These are phyloP conservation scores for Chlamydomonas sp. DNA, from an alignment of 139 green algal species.

Conservation along the genomic window DNA sequence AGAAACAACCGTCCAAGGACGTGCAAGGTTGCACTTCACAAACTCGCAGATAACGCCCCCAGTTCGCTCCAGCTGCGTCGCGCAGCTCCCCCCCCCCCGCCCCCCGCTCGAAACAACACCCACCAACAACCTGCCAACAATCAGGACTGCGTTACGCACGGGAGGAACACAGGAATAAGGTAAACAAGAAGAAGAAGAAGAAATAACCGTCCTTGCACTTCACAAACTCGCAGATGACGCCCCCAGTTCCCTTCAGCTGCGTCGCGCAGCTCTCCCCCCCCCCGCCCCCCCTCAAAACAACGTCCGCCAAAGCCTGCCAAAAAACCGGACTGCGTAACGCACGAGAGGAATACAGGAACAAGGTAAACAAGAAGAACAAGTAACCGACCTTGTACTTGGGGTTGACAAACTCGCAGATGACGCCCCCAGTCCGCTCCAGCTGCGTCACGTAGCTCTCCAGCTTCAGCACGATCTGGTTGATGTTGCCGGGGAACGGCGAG, in stretches of 20 bases:
- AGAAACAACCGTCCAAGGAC: too few species aligned
- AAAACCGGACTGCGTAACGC: too few species aligned
- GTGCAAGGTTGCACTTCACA: too few species aligned
- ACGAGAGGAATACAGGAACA: too few species aligned
- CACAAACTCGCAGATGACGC: slow-evolving; percentile 93
- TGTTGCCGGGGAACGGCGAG: slow-evolving; percentile 94
- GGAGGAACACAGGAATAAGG: too few species aligned
- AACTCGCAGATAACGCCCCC: slow-evolving; percentile 90
- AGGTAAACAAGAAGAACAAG: not conserved
- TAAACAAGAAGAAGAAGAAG: too few species aligned
- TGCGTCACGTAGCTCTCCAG: slow-evolving; percentile 66
- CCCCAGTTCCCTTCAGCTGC: slow-evolving; percentile 23
- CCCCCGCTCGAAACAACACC: too few species aligned
- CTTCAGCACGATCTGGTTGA: slow-evolving; percentile 92
- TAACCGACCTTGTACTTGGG: slow-evolving; percentile 79
- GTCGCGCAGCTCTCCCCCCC: slow-evolving; percentile 46
- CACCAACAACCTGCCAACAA: too few species aligned
- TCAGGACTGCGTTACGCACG: too few species aligned
- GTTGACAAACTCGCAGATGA: slow-evolving; percentile 98
- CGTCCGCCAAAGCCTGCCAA: not conserved
- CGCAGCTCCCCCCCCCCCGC: slow-evolving; percentile 54
- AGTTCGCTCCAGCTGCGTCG: not conserved
- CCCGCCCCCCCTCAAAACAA: too few species aligned
- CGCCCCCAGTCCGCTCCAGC: slow-evolving; percentile 64
- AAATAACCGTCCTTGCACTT: too few species aligned